Base-by-base conservation (phyloP, 257 asterid genomes). In the Gentiana dahurica region DNA sequence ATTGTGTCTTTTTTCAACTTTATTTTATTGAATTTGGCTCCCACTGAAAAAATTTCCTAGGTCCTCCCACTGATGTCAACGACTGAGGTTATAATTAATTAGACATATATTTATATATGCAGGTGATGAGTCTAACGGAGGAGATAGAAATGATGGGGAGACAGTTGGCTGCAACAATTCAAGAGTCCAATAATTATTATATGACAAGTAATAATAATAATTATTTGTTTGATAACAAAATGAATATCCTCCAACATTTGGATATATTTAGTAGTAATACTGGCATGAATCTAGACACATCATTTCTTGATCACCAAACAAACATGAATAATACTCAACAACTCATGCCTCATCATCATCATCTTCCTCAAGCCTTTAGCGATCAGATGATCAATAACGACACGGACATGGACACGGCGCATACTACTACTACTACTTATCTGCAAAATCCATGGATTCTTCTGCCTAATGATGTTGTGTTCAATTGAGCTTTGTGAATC, bases 61-160 rank as follows among this genome's bases (percentile, higher is more conserved):
- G 24, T 24, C 24, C 24, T 1, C 24, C 24, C 24, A 24, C 24
- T 24, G 24, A 24, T 24, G 24, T 34, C 6, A 11, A 9, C 44
- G 46, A 49, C 35, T 60, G 34, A 1, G 15, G 2, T 0, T n/a
- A 8, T 43, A 13, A 47, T 35, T 37, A 6, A 50, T 33, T 1
- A 24, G 24, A 24, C 3, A 5, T 12, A 33, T 11, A 12, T 9
- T 3, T 56, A n/a, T 10, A 53, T n/a, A 34, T 54, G 67, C 81
- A 85, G 91, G 88, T 85, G 51, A 88, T 86, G 62, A 70, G 72
- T 77, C 73, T 85, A 8, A 71, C 62, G 57, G 88, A 79, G 71
- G 95, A 85, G 73, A 85, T 82, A 55, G 81, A 82, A 38, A 54
- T 67, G 39, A 46, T 74, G 0, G 88, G 53, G 59, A 82, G 47